Base-by-base conservation (phyloP, 257 asterid genomes). In the Eustoma russellianum region DNA sequence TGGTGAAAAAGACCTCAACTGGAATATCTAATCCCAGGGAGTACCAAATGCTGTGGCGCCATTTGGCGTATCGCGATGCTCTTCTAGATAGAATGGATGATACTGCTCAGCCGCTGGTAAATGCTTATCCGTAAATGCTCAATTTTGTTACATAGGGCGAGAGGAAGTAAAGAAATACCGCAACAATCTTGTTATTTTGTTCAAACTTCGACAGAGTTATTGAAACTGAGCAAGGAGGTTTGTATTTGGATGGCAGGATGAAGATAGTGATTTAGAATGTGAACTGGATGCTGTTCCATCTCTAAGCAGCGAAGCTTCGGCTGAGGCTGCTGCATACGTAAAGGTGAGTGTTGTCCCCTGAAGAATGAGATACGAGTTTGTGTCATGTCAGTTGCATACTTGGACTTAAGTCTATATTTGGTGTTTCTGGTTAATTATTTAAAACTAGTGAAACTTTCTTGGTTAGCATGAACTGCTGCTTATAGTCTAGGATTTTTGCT, bases 261-360 rank as follows among this genome's bases (percentile, higher is more conserved):
- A 81, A 48, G 87, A 81, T 52, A 87, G 96, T 64, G 94, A 87
- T 73, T 67, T 83, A 53, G 96, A 87, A 62, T 62, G 63, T 69
- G 94, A 81, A 55, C 57, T 73, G 74, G 94, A 83, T 50, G 75
- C 82, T 65, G 70, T 69, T 66, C 94, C 96, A 48, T 59, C 79
- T 10, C 77, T 71, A 15, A 70, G 83, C 46, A 82, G 78, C 38
- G 94, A 87, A 57, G 79, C 83, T 64, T 68, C 82, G 15, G 64
- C 73, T 1, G 96, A 83, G 75, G 93, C 94, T 48, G 73, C 85
- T 5, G 87, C 96, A n/a, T 87, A 69, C 67, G 96, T 78, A 62
- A 87, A 81, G 74, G 96, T 79, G 56, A 17, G 18, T 17, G 46
- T 48, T 60, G 13, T 1, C 2, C 33, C 50, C 48, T 34, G 10